Base-by-base conservation (phyloP, 768 basidiomycete genomes). In the Trichaptum fuscoviolaceum region DNA sequence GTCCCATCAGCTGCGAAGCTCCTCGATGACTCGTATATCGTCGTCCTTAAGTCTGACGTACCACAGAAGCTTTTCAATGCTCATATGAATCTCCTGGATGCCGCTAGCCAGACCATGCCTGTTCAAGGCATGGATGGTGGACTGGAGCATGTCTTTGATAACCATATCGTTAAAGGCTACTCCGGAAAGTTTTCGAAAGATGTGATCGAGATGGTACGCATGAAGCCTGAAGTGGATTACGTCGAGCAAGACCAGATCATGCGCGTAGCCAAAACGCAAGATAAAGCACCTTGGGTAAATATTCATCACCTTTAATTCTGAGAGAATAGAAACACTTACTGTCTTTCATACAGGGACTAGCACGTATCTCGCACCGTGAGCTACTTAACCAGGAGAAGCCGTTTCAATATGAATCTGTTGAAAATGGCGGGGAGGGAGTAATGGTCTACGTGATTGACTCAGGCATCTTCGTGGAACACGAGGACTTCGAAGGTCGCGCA, bases 191-290 rank as follows among this genome's bases (percentile, higher is more conserved):
- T 98, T 81, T 84, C 88, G 23, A 77, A 85, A 27, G 73, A 76
- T 34, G 89, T 90, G 58, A 74, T 99, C 63, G 84, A 93, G 65
- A 82, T 85, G 72, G 87, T 99, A 75, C 84, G 96, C 64, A 76
- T 82, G 63, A 83, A 89, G 82, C 95, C 95, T 9, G 95, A 96
- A 76, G 96, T 99, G 30, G 91, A 87, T 20, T 96, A 91, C 73
- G 82, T 99, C 64, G 97, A 99, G 82, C 86, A 83, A 65, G 97
- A 99, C 82, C 95, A 97, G 81, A 80, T 96, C 71, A 94, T 99
- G n/a, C 85, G 81, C 67, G 90, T 91, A 1, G 83, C 84, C 70
- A 69, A 67, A 25, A 73, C 78, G 1, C 91, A 95, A 85, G 85
- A 75, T 63, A 72, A 77, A 20, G 91, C 94, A 10, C 92, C 95